Base-by-base conservation (phyloP, 495 filamentous ascomycete genomes). In the Penicillium herquei region DNA sequence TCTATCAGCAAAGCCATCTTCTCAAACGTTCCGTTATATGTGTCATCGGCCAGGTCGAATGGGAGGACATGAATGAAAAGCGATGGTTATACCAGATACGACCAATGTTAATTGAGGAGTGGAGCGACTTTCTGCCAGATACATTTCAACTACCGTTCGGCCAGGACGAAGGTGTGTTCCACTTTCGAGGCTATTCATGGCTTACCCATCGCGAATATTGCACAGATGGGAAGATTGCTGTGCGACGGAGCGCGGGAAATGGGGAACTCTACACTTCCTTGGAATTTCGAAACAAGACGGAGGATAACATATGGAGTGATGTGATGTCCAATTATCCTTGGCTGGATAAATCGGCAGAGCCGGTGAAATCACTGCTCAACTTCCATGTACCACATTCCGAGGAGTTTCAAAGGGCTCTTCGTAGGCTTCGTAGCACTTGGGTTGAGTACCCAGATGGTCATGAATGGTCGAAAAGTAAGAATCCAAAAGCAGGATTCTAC, bases 61-160 rank as follows among this genome's bases (percentile, higher is more conserved):
- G 70, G 71, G 52, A 43, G 7, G 61, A 59, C 39, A 59, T 40
- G 13, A 37, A 57, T 8, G 55, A 60, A 26, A 16, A 55, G 1
- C 45, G 11, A 13, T 78, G 73, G 74, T 54, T 65, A 17, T 61
- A 55, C n/a, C 54, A 60, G 4, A 33, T 71, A 12, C 55, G 81
- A 8, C 81, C 81, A 0, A 64, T 67, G 30, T 61, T 77, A 37
- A 55, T 80, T 1, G 69, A 75, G 55, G 77, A 81, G 59, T 86
- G 83, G 70, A 57, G 54, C 8, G 70, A 71, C 43, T 80, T 83
- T 42, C 53, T 85, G 12, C 78, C 74, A 0, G 62, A 66, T 16
- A 49, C 50, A 0, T 59, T 74, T 26, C 43, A 21, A 0, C 54
- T 62, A 11, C 54, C 66, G 33, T 69, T 59, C 32, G 39, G 31